Evolutionary conservation across 345 rosid genomes (phyloP).

Genomic region (Lumnitzera racemosa): DNA sequence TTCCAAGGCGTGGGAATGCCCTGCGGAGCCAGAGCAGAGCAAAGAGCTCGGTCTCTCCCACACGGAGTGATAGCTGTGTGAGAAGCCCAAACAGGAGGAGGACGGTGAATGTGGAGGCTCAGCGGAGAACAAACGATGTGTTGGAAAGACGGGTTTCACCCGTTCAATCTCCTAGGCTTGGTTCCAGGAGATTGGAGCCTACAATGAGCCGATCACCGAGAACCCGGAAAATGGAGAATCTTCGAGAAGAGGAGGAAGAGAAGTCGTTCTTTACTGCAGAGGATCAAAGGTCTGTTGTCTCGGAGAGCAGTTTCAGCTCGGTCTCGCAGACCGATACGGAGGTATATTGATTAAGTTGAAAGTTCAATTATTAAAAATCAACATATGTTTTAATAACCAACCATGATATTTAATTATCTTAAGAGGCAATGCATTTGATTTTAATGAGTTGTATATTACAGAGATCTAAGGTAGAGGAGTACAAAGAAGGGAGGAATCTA

Average conservation of each 20-base stretch:
- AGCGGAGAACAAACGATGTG: constrained; percentile 27
- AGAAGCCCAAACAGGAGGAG: constrained; percentile 49
- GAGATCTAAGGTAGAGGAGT: constrained; percentile 51
- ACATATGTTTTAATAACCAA: no score
- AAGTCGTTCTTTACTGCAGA: constrained; percentile 20
- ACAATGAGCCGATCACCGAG: constrained; percentile 26
- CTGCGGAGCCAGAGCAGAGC: constrained; percentile 25
- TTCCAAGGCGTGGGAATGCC: constrained; percentile 38
- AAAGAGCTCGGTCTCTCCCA: constrained; percentile 34
- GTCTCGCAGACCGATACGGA: constrained; percentile 52
- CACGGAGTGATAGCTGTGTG: constrained; percentile 31
- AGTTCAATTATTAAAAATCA: not conserved
- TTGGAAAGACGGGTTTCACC: constrained; percentile 43
- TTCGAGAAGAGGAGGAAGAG: constrained; percentile 14
- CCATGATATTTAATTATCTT: no score
- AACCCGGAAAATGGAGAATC: constrained; percentile 21
- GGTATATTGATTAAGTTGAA: constrained; percentile 19
- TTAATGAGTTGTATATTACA: constrained; percentile 7
- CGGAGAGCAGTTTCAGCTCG: constrained; percentile 47
- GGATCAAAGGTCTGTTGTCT: constrained; percentile 46
- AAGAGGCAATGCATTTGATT: not conserved
- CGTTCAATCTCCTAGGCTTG: constrained; percentile 36
- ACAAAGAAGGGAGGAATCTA: constrained; percentile 53
- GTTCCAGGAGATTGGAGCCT: constrained; percentile 21
- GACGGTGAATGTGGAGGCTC: constrained; percentile 30